phyloP scores from a whole-genome alignment of 2,329 filamentous ascomycete species.

The Myriosclerotinia scirpicola region DNA sequence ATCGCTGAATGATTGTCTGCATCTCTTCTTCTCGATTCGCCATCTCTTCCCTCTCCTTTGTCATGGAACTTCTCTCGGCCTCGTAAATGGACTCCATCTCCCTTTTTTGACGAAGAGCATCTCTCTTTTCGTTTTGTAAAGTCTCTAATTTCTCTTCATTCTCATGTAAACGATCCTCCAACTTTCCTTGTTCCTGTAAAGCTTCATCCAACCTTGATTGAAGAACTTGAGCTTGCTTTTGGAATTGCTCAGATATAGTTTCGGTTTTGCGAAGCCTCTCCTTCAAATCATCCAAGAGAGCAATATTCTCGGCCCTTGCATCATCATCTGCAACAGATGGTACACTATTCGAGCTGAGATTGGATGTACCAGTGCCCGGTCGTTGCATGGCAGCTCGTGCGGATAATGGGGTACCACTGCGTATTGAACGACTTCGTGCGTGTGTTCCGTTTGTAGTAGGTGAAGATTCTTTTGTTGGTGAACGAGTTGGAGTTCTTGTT shows the following conservation, averaged over 20 bases:
- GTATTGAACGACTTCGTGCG: slow-evolving; percentile 64
- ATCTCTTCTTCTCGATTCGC: slow-evolving; percentile 83
- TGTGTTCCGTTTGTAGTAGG: slow-evolving; percentile 38
- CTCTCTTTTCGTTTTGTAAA: slow-evolving; percentile 81
- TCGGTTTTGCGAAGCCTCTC: slow-evolving; percentile 81
- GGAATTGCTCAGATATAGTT: slow-evolving; percentile 70
- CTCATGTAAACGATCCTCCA: slow-evolving; percentile 88
- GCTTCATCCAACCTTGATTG: slow-evolving; percentile 86
- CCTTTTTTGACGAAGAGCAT: slow-evolving; percentile 77
- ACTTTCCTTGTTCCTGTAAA: slow-evolving; percentile 74
- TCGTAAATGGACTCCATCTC: slow-evolving; percentile 95
- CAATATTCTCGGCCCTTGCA: slow-evolving; percentile 74
- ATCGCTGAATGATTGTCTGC: slow-evolving; percentile 81
- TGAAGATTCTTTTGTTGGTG: slow-evolving; percentile 35
- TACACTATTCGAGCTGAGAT: slow-evolving; percentile 36
- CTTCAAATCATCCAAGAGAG: slow-evolving; percentile 80
- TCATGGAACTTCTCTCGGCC: slow-evolving; percentile 79
- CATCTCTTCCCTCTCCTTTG: slow-evolving; percentile 90
- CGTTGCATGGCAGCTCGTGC: slow-evolving; percentile 70
- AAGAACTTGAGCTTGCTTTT: slow-evolving; percentile 81
- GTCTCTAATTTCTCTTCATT: slow-evolving; percentile 79
- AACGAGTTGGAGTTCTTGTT: slow-evolving; percentile 32
- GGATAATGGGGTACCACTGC: slow-evolving; percentile 66
- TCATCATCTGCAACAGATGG: slow-evolving; percentile 63
- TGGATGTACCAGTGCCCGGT: slow-evolving; percentile 44